Base-by-base conservation (phyloP, 192 early-diverging fungal species). In the Dissophora ornata region DNA sequence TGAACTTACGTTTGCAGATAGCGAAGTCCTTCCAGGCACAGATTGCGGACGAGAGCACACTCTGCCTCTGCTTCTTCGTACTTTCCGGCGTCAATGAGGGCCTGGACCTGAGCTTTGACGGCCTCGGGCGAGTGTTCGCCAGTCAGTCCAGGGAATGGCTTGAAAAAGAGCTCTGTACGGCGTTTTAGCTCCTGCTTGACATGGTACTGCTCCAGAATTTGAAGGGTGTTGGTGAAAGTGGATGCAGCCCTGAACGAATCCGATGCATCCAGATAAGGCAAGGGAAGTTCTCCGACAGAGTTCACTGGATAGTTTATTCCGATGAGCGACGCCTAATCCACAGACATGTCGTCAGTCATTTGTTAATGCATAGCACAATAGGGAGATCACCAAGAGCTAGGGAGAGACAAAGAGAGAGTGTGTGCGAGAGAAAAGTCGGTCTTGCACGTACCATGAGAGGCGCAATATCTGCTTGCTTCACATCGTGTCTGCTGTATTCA, bases 381-480 rank as follows among this genome's bases (percentile, higher is more conserved):
- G n/a, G n/a, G n/a, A n/a, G n/a, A n/a, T n/a, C n/a, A n/a, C n/a
- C n/a, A n/a, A n/a, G n/a, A n/a, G n/a, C n/a, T n/a, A n/a, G n/a
- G n/a, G n/a, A n/a, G n/a, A n/a, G n/a, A n/a, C n/a, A n/a, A n/a
- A n/a, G n/a, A n/a, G n/a, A n/a, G n/a, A n/a, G n/a, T n/a, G n/a
- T n/a, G n/a, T n/a, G n/a, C n/a, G n/a, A n/a, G n/a, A n/a, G n/a
- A n/a, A n/a, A n/a, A n/a, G n/a, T n/a, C n/a, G n/a, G n/a, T n/a
- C n/a, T n/a, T n/a, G n/a, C n/a, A n/a, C 13, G 32, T 84, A 91
- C 90, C 95, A 98, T 97, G 48, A 98, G 83, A 16, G 97, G 96
- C 2, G 97, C 95, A 84, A 98, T 93, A 79, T 97, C 97, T 3
- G 97, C 97, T 69, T 98, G 97, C 53, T 89, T 87, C 36, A 98